Percentiles rank a stretch among this genome's conserved stretches.
Evolutionary conservation across 345 rosid genomes (phyloP).

Genomic region (Ceriops tagal): DNA sequence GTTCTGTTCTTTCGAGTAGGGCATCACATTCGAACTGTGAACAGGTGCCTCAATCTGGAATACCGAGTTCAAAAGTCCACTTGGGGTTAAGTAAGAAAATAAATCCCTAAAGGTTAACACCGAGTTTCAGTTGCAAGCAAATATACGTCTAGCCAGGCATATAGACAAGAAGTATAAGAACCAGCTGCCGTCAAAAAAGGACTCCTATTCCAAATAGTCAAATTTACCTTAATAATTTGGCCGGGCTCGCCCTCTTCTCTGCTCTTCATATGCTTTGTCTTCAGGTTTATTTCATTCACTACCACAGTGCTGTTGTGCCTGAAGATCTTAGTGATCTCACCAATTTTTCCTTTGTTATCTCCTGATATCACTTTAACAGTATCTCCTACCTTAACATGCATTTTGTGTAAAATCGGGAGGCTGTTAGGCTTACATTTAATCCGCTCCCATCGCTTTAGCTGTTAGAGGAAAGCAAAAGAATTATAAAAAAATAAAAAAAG

Average conservation of each 20-base stretch:
- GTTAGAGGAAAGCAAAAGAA: conserved; percentile 19
- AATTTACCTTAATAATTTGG: conserved; percentile 73
- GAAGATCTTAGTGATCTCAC: conserved; percentile 67
- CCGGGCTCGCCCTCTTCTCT: conserved; percentile 81
- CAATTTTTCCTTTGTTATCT: conserved; percentile 78
- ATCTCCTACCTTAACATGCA: conserved; percentile 92
- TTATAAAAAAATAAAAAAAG: background rate
- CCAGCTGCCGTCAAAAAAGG: background rate
- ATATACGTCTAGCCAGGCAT: background rate
- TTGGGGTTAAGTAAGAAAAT: background rate
- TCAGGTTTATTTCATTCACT: conserved; percentile 72
- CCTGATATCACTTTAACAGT: conserved; percentile 79
- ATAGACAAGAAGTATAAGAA: background rate
- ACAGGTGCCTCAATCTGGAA: conserved; percentile 90
- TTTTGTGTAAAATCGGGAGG: conserved; percentile 79
- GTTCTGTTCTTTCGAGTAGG: conserved; percentile 75
- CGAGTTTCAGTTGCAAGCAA: background rate
- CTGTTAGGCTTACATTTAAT: conserved; percentile 89
- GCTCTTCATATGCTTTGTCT: conserved; percentile 93
- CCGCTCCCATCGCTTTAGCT: conserved; percentile 90
- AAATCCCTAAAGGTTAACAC: background rate
- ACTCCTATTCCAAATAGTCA: background rate
- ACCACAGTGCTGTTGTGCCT: conserved; percentile 76
- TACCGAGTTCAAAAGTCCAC: conserved; percentile 10
- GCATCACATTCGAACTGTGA: conserved; percentile 96